Evolutionary conservation across 2,329 filamentous ascomycete genomes (phyloP).

Genomic region (Lachnellula hyalina): DNA sequence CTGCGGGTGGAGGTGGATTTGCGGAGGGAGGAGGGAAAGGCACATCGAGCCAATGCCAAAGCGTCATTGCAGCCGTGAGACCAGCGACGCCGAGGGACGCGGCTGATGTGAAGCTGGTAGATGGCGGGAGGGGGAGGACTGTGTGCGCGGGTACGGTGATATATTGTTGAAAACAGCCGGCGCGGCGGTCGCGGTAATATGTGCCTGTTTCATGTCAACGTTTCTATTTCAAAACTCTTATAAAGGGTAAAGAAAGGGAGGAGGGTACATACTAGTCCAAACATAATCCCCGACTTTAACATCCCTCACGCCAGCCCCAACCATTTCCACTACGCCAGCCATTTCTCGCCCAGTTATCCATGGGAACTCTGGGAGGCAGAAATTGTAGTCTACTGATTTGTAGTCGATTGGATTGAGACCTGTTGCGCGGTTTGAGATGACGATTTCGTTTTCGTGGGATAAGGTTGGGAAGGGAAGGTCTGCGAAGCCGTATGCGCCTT

Average conservation of each 20-base stretch:
- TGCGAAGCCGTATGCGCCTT: slow-evolving; percentile 17
- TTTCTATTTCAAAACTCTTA: slow-evolving; percentile 24
- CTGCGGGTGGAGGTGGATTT: not conserved
- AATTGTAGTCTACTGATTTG: slow-evolving; percentile 37
- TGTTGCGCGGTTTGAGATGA: slow-evolving; percentile 32
- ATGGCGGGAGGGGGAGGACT: slow-evolving; percentile 34
- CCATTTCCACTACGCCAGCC: slow-evolving; percentile 15
- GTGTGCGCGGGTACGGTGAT: slow-evolving; percentile 38
- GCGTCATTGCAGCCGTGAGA: slow-evolving; percentile 38
- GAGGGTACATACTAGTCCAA: slow-evolving; percentile 24
- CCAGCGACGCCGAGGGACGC: slow-evolving; percentile 38
- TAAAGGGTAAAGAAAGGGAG: slow-evolving; percentile 25
- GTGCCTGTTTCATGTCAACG: slow-evolving; percentile 33
- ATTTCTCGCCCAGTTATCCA: slow-evolving; percentile 20
- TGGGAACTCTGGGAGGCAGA: slow-evolving; percentile 34
- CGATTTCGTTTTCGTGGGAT: slow-evolving; percentile 32
- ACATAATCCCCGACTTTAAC: slow-evolving; percentile 18
- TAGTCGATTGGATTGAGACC: slow-evolving; percentile 44
- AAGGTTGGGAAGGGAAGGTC: slow-evolving; percentile 35
- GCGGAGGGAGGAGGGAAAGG: slow-evolving; percentile 15
- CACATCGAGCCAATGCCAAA: slow-evolving; percentile 38
- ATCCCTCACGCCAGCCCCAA: slow-evolving; percentile 12
- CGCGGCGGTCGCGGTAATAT: slow-evolving; percentile 38
- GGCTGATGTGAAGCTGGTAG: slow-evolving; percentile 32
- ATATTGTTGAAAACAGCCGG: slow-evolving; percentile 39